Evolutionary conservation across 768 basidiomycete genomes (phyloP).

Genomic region (Candolleomyces eurysporus): DNA sequence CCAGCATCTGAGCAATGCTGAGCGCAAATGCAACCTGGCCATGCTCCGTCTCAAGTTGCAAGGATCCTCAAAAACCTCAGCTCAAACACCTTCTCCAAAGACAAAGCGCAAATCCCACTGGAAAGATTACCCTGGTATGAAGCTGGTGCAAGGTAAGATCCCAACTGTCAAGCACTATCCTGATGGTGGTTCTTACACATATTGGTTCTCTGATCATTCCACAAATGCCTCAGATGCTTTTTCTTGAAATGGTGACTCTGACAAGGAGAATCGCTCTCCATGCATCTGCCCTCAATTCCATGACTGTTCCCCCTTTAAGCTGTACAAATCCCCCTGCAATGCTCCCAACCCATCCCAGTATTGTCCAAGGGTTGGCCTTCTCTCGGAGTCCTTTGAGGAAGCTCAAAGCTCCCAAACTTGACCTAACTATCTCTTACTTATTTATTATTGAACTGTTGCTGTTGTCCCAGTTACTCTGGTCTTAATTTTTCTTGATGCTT

Average conservation of each 20-base stretch:
- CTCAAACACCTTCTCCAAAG: too few species aligned
- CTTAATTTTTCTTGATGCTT: too few species aligned
- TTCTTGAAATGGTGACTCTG: conserved; percentile 8
- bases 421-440: too few species aligned
- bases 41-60: conserved; percentile 11
- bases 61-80: conserved; percentile 10
- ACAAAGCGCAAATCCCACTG: background rate
- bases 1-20: conserved; percentile 13
- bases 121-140: conserved; percentile 9
- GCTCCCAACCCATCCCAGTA: background rate
- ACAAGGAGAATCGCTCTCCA: conserved; percentile 12
- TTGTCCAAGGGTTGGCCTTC: too few species aligned
- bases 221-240: conserved; percentile 15
- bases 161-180: conserved; percentile 8
- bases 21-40: conserved; percentile 13
- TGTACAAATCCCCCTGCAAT: background rate
- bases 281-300: background rate
- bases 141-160: conserved; percentile 13
- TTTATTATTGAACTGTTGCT: too few species aligned
- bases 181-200: conserved; percentile 9
- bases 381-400: too few species aligned
- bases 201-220: conserved; percentile 6
- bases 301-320: background rate
- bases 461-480: too few species aligned
- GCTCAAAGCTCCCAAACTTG: too few species aligned